Evolutionary conservation across 83 land plant genomes (phyloP).

Genomic region (Larix sibirica): DNA sequence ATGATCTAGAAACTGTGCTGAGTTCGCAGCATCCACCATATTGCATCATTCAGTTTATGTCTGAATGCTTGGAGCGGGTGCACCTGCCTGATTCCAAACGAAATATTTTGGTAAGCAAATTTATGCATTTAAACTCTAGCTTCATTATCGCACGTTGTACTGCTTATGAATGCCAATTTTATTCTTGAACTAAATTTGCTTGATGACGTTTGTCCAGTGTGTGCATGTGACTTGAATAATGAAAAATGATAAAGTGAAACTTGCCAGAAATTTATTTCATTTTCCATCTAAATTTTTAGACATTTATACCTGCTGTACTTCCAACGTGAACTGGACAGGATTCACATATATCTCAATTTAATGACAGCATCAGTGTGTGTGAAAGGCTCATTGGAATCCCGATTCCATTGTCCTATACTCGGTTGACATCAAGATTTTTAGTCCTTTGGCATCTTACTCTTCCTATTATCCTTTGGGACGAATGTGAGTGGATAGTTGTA

Average conservation of each 20-base stretch:
- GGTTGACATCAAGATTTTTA: conserved; percentile 91
- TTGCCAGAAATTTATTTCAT: neutral
- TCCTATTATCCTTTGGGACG: conserved; percentile 91
- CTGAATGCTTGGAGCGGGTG: conserved; percentile 60
- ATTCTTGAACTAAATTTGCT: neutral
- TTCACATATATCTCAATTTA: conserved; percentile 64
- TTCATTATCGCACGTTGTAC: too few relatives aligned
- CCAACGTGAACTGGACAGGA: conserved; percentile 41
- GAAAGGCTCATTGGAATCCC: conserved; percentile 85
- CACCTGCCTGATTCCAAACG: conserved; percentile 61
- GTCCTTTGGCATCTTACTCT: conserved; percentile 92
- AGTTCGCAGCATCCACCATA: conserved; percentile 77
- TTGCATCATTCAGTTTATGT: conserved; percentile 85
- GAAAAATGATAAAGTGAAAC: neutral
- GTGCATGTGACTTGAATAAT: neutral
- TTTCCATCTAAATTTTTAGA: neutral
- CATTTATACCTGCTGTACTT: neutral
- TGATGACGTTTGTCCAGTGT: conserved; percentile 1
- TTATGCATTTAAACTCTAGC: too few relatives aligned
- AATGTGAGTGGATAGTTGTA: conserved; percentile 88
- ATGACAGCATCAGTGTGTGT: conserved; percentile 71
- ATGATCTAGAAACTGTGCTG: conserved; percentile 70
- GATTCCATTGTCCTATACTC: conserved; percentile 91
- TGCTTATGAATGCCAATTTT: too few relatives aligned
- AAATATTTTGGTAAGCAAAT: conserved; percentile 55